Base-by-base conservation (phyloP, 805 yeast genomes). In the Zygosaccharomyces kombuchaensis region DNA sequence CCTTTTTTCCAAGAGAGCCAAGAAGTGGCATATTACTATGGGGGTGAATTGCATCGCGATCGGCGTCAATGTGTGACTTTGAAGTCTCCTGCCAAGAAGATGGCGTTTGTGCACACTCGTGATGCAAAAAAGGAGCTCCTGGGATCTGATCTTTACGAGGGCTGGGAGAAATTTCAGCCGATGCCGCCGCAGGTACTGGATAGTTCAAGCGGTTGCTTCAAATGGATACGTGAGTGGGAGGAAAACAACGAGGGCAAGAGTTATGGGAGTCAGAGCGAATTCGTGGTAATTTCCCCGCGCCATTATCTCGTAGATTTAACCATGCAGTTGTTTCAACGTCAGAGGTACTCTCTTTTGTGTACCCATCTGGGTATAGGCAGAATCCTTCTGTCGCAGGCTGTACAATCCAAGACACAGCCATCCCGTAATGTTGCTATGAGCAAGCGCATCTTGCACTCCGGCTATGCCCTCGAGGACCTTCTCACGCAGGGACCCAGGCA, bases 381-480 rank as follows among this genome's bases (percentile, higher is more conserved):
- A 16, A 44, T 63, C 21, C 32, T 56, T 13, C 42, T 63, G 16
- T 56, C 62, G 2, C 45, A 50, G 25, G 60, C 60, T 22, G 43
- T 36, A 13, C 42, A 46, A 3, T 26, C 25, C 13, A 23, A 22
- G 12, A 36, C 40, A n/a, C 43, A 35, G 10, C 46, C 55, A 19
- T 43, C 43, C 38, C 46, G 54, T 3, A 41, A 35, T 10, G 42
- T 51, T 32, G 25, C 37, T 9, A 46, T 46, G 46, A 40, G 43
- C 3, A 49, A 50, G 14, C 58, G 54, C 39, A 54, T 60, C 17
- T 48, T 57, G 36, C 55, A 59, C 36, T 58, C 64, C 14, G 69
- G 69, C 3, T 60, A 60, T 45, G 65, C 60, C 6, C 51, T 65
- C 7, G 69, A 65, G 43, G 51, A 58, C 45, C 44, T 59, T 14